These are phyloP conservation scores for Pyrus betulifolia DNA, from an alignment of 306 rosid genomes.

Conservation along the genomic window DNA sequence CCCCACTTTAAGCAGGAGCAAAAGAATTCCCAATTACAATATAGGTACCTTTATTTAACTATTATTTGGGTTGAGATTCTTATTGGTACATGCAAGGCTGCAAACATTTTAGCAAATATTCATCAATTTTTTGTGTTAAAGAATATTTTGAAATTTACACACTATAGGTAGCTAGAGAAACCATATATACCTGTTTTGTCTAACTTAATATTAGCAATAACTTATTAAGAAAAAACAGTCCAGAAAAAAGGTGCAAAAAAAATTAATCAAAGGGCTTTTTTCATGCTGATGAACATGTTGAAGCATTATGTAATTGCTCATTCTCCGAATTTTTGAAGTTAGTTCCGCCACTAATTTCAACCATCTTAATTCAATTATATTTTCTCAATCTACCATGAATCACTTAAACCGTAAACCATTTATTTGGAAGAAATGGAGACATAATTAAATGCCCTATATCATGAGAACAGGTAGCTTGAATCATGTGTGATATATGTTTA, in stretches of 20 bases:
- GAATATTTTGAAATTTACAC: background rate
- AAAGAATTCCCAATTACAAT: background rate
- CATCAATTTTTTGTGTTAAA: background rate
- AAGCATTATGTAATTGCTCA: too few species aligned
- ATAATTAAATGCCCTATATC: background rate
- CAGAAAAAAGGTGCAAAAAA: too few species aligned
- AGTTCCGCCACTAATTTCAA: background rate
- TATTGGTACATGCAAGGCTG: background rate
- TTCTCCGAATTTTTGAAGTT: too few species aligned
- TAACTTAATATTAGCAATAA: too few species aligned
- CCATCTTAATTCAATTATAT: background rate
- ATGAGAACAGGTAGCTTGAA: background rate
- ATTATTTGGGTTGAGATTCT: background rate
- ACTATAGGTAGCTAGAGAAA: too few species aligned
- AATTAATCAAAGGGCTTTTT: too few species aligned
- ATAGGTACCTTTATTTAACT: background rate
- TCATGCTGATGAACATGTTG: too few species aligned
- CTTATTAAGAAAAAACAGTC: too few species aligned
- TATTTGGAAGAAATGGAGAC: background rate
- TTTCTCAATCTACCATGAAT: background rate
- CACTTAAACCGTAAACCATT: background rate
- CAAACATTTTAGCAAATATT: background rate
- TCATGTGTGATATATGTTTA: background rate
- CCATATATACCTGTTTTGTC: too few species aligned
- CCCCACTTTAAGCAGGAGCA: background rate